Conservation (phyloP, 257 asterid genomes). For the Jasminum sambac region DNA sequence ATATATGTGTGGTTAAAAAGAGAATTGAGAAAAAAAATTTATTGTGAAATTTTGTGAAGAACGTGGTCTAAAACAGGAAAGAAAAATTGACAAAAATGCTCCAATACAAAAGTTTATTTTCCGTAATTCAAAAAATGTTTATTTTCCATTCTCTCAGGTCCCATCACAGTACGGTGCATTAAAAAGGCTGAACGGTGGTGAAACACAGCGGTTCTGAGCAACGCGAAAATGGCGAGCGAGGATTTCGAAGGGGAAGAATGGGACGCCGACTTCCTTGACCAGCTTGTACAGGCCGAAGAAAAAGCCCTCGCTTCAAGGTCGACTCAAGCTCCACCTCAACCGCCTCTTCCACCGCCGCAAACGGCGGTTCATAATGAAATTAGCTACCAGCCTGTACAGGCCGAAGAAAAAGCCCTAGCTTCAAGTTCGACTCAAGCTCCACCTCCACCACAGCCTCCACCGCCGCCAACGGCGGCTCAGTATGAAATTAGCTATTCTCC, state of each 20-base stretch:
- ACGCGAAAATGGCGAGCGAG: constrained; percentile 54
- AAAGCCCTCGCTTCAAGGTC: constrained; percentile 35
- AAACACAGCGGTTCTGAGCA: constrained; percentile 18
- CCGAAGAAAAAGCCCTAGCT: constrained; percentile 47
- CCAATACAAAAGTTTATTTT: too few species aligned
- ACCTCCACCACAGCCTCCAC: constrained; percentile 21
- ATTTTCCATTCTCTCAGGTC: not conserved
- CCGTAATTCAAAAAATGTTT: too few species aligned
- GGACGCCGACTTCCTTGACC: constrained; percentile 55
- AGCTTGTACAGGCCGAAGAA: constrained; percentile 51
- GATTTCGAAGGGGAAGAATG: constrained; percentile 63
- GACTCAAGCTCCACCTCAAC: constrained; percentile 23
- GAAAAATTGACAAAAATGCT: too few species aligned
- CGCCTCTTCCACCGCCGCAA: constrained; percentile 29
- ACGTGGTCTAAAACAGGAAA: too few species aligned
- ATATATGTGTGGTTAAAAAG: too few species aligned
- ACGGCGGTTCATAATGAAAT: too few species aligned
- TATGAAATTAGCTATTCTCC: constrained; percentile 57
- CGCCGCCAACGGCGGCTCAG: constrained; percentile 32
- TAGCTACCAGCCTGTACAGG: constrained; percentile 42
- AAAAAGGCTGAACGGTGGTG: constrained; percentile 15
- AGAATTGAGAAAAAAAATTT: too few species aligned
- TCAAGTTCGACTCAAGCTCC: constrained; percentile 29
- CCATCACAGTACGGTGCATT: not conserved
- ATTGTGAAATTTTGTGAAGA: too few species aligned